Conservation (phyloP, 495 filamentous ascomycete species). For the Hypoxylon fragiforme region DNA sequence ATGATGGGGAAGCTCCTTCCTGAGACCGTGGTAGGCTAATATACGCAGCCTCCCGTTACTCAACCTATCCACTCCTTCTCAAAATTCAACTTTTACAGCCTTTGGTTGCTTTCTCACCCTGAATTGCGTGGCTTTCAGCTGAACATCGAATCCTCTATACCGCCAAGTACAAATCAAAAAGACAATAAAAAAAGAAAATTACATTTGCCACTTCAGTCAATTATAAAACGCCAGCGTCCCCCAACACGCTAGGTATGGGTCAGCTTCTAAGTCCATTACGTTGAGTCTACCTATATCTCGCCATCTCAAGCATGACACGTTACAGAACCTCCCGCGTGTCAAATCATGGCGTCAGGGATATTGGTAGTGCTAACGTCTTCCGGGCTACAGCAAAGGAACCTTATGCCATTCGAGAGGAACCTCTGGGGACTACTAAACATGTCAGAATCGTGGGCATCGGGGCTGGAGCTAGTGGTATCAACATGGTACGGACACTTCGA, state of each 20-base stretch:
- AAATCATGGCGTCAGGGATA: slow-evolving; percentile 5
- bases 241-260: slow-evolving; percentile 22
- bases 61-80: slow-evolving; percentile 10
- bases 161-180: slow-evolving; percentile 12
- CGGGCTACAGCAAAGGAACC: slow-evolving; percentile 14
- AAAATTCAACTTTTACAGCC: slow-evolving; percentile 1
- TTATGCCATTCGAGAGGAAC: slow-evolving; percentile 47
- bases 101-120: slow-evolving; percentile 27
- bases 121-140: slow-evolving; percentile 32
- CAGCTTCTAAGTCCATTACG: slow-evolving; percentile 21
- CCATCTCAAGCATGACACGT: slow-evolving; percentile 33
- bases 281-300: slow-evolving; percentile 24
- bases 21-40: slow-evolving; percentile 30
- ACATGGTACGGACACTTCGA: slow-evolving; percentile 49
- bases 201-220: too few relatives aligned
- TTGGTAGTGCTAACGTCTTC: slow-evolving; percentile 13
- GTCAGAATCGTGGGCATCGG: slow-evolving; percentile 54
- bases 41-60: slow-evolving; percentile 32
- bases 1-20: background rate
- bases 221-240: slow-evolving; percentile 23
- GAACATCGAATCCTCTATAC: too few relatives aligned
- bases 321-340: slow-evolving; percentile 17
- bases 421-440: slow-evolving; percentile 47
- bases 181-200: slow-evolving; percentile 1
- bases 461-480: slow-evolving; percentile 54